Conservation (phyloP, 169 alveolate species). For the Cryptosporidium ubiquitum region DNA sequence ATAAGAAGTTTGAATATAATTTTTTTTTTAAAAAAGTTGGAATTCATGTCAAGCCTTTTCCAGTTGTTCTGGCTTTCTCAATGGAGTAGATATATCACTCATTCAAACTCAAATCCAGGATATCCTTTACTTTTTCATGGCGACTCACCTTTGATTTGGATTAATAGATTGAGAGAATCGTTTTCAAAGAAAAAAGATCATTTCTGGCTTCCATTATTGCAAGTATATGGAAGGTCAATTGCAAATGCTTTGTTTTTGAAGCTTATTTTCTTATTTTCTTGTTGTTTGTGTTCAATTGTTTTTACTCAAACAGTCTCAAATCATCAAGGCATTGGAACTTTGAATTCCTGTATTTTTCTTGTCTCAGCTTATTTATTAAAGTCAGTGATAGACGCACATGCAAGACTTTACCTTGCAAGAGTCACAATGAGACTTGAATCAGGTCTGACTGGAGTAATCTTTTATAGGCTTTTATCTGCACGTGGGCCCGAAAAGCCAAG, state of each 20-base stretch:
- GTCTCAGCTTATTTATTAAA: constrained; percentile 14
- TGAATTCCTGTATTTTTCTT: constrained; percentile 5
- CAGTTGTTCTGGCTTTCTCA: constrained; percentile 49
- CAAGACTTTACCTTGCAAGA: constrained; percentile 65
- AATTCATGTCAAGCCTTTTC: constrained; percentile 20
- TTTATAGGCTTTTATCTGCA: constrained; percentile 36
- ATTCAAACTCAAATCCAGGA: constrained; percentile 17
- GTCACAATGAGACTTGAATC: constrained; percentile 56
- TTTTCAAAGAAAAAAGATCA: neutral
- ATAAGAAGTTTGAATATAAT: neutral
- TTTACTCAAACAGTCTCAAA: constrained; percentile 13
- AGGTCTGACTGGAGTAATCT: constrained; percentile 49
- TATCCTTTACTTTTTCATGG: constrained; percentile 51
- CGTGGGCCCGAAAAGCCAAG: neutral
- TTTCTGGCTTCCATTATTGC: constrained; percentile 50
- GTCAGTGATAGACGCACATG: constrained; percentile 61
- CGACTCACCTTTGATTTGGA: constrained; percentile 55
- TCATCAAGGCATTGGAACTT: neutral
- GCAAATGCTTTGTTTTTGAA: constrained; percentile 9
- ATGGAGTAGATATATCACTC: constrained; percentile 43
- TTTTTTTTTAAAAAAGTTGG: neutral
- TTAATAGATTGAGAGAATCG: constrained; percentile 51
- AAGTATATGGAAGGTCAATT: constrained; percentile 54
- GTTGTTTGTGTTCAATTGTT: constrained; percentile 39
- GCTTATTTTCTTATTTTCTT: constrained; percentile 36